Conservation (phyloP, 75 land plant species). For the Cunninghamia lanceolata region DNA sequence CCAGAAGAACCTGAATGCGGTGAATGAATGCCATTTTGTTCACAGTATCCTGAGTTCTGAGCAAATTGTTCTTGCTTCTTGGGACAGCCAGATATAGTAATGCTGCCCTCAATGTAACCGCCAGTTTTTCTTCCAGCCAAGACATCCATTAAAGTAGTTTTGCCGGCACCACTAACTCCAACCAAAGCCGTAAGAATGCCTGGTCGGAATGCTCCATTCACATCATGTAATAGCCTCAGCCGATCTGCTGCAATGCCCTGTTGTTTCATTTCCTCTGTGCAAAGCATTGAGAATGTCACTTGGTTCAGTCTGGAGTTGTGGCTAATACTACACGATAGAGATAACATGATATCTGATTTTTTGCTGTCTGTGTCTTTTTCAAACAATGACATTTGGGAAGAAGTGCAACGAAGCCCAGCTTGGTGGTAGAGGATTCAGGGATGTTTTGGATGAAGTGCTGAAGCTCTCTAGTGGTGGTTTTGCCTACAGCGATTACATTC, state of each 20-base stretch:
- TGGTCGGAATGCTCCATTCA: constrained; percentile 69
- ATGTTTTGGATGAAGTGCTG: no score
- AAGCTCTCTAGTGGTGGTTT: no score
- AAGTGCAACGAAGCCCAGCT: no score
- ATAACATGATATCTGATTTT: no score
- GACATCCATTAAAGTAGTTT: constrained; percentile 10
- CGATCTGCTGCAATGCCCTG: constrained; percentile 46
- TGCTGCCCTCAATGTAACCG: constrained; percentile 37
- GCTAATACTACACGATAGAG: not conserved
- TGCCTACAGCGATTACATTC: no score
- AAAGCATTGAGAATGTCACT: not conserved
- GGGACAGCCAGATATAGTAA: constrained; percentile 25
- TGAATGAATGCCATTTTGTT: constrained; percentile 30
- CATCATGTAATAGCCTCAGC: constrained; percentile 42
- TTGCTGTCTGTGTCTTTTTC: no score
- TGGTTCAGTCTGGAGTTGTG: not conserved
- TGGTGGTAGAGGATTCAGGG: no score
- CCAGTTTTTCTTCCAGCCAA: constrained; percentile 13
- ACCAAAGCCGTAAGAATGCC: constrained; percentile 75
- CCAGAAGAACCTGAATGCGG: no score
- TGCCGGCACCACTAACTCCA: constrained; percentile 45
- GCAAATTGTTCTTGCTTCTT: constrained; percentile 28
- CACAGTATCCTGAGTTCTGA: constrained; percentile 21
- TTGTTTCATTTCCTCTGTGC: constrained; percentile 55
- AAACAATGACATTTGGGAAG: no score